Conservation (phyloP, 2,329 filamentous ascomycete species). For the Diplodia seriata region DNA sequence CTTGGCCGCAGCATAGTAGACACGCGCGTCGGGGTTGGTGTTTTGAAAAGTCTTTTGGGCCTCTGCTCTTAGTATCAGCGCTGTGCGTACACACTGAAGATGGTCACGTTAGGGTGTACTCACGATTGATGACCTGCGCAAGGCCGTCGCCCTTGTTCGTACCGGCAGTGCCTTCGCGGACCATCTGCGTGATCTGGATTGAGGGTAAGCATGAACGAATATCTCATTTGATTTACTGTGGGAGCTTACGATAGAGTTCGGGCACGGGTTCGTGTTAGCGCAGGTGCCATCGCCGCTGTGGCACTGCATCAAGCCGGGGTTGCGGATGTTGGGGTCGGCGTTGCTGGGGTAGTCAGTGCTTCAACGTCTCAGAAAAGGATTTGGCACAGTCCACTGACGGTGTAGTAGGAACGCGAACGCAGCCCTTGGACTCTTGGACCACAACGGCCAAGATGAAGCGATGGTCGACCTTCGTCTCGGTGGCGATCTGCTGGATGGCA, state of each 20-base stretch:
- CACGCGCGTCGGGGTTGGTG: conserved; percentile 41
- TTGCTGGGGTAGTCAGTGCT: conserved; percentile 36
- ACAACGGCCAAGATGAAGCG: conserved; percentile 55
- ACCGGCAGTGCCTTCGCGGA: conserved; percentile 54
- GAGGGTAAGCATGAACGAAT: too few relatives aligned
- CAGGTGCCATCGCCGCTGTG: conserved; percentile 51
- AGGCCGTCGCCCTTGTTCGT: conserved; percentile 54
- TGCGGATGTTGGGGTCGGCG: conserved; percentile 42
- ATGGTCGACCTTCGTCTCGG: conserved; percentile 45
- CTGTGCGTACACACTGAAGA: neutral
- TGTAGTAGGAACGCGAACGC: conserved; percentile 55
- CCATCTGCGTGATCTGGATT: conserved; percentile 48
- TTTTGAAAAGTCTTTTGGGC: neutral
- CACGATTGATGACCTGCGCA: conserved; percentile 46
- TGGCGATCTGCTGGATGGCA: conserved; percentile 46
- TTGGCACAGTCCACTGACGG: conserved; percentile 30
- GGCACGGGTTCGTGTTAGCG: conserved; percentile 50
- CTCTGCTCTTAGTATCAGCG: neutral
- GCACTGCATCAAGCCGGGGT: conserved; percentile 58
- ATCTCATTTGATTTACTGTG: too few relatives aligned
- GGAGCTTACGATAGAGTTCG: conserved; percentile 36
- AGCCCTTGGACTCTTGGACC: conserved; percentile 57
- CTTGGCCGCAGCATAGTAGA: conserved; percentile 57
- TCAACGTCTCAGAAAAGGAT: neutral
- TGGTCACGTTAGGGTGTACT: neutral